phyloP scores from a whole-genome alignment of 306 rosid species.

The Gillenia trifoliata region DNA sequence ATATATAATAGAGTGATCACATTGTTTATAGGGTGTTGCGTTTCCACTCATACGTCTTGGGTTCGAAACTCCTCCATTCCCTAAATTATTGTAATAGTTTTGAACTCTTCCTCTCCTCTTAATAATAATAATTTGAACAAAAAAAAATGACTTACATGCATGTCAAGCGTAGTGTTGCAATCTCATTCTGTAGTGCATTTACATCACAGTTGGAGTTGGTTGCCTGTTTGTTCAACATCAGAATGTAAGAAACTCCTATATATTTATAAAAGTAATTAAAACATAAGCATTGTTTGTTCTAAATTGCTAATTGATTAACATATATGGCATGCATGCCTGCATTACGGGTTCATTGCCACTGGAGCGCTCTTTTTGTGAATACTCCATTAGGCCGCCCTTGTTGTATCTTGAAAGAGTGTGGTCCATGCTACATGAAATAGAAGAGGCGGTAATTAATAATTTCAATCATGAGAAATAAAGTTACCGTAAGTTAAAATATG shows the following conservation, averaged over 20 bases:
- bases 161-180: slow-evolving; percentile 35
- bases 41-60: no score
- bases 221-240: slow-evolving; percentile 21
- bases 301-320: neutral
- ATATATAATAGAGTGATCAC: no score
- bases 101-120: no score
- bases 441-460: slow-evolving; percentile 14
- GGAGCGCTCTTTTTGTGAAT: slow-evolving; percentile 18
- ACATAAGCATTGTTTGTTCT: neutral
- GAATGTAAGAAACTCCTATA: neutral
- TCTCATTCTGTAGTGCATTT: slow-evolving; percentile 34
- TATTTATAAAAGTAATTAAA: neutral
- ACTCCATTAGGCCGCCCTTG: slow-evolving; percentile 20
- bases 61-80: no score
- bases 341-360: slow-evolving; percentile 8
- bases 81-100: no score
- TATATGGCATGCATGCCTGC: neutral
- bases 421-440: slow-evolving; percentile 52
- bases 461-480: neutral
- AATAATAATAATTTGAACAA: no score
- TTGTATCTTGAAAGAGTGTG: slow-evolving; percentile 53
- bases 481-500: no score
- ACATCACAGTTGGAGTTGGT: slow-evolving; percentile 11
- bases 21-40: no score
- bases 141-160: slow-evolving; percentile 43